Conservation (phyloP, 345 rosid genomes). For the Dimocarpus longan region DNA sequence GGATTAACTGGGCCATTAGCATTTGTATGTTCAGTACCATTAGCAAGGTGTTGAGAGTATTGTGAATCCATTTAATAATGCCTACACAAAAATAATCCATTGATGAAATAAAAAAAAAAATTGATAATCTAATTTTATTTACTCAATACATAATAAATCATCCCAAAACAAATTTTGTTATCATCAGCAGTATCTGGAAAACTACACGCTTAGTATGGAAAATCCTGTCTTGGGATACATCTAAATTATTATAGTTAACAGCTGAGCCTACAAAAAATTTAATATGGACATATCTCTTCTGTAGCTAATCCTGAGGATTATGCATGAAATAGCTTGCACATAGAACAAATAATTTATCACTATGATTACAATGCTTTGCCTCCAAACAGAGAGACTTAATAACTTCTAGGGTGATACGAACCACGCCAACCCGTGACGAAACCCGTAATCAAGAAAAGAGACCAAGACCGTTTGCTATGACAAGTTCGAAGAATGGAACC, state of each 20-base stretch:
- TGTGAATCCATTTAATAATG: too few relatives aligned
- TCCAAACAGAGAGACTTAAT: too few relatives aligned
- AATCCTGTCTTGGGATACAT: not conserved
- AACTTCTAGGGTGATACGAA: not conserved
- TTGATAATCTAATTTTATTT: slow-evolving; percentile 7
- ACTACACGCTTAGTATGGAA: not conserved
- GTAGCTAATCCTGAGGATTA: not conserved
- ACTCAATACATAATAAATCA: not conserved
- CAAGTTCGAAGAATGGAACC: too few relatives aligned
- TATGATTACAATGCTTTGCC: too few relatives aligned
- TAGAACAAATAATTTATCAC: not conserved
- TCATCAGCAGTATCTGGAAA: not conserved
- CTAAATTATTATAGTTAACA: not conserved
- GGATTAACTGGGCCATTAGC: too few relatives aligned
- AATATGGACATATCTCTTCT: not conserved
- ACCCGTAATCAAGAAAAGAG: too few relatives aligned
- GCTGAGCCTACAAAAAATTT: not conserved
- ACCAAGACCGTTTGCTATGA: too few relatives aligned
- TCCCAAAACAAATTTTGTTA: not conserved
- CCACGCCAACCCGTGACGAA: too few relatives aligned
- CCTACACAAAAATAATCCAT: too few relatives aligned
- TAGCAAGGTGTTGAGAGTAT: too few relatives aligned
- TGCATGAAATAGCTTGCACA: not conserved
- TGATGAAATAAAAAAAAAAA: too few relatives aligned
- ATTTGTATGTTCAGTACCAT: too few relatives aligned